Conservation (phyloP, 1,139 yeast species). For the Hyphopichia khmerensis region DNA sequence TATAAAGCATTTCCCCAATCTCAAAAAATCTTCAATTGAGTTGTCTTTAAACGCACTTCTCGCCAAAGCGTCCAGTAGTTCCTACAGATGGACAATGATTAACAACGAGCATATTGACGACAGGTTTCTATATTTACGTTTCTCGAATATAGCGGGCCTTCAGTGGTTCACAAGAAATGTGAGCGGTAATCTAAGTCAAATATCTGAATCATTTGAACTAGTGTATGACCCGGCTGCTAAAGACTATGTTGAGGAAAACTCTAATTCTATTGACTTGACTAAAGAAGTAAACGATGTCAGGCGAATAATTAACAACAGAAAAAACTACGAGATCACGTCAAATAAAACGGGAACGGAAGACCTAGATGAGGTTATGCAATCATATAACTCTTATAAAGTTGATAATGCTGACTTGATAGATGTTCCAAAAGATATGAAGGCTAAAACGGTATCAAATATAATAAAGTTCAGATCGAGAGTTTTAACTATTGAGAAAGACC, state of each 20-base stretch:
- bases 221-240: slow-evolving; percentile 25
- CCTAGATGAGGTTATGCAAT: slow-evolving; percentile 33
- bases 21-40: slow-evolving; percentile 30
- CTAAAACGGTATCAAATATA: slow-evolving; percentile 58
- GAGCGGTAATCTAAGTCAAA: not conserved
- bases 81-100: slow-evolving; percentile 28
- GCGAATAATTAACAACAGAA: slow-evolving; percentile 17
- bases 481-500: slow-evolving; percentile 54
- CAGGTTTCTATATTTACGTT: slow-evolving; percentile 27
- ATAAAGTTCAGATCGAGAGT: slow-evolving; percentile 63
- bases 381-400: slow-evolving; percentile 48
- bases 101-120: slow-evolving; percentile 26
- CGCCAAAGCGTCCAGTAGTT: not conserved
- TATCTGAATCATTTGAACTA: slow-evolving; percentile 6
- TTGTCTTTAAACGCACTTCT: slow-evolving; percentile 18
- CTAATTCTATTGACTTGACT: not conserved
- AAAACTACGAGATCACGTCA: slow-evolving; percentile 17
- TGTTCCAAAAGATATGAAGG: slow-evolving; percentile 58
- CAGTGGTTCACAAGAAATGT: slow-evolving; percentile 12
- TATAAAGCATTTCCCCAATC: slow-evolving; percentile 32
- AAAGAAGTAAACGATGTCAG: slow-evolving; percentile 9
- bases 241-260: slow-evolving; percentile 37
- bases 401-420: slow-evolving; percentile 62
- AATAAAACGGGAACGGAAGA: slow-evolving; percentile 32
- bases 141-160: slow-evolving; percentile 14